phyloP scores from a whole-genome alignment of 768 basidiomycete species.

The Kwoniella mangroviensis region DNA sequence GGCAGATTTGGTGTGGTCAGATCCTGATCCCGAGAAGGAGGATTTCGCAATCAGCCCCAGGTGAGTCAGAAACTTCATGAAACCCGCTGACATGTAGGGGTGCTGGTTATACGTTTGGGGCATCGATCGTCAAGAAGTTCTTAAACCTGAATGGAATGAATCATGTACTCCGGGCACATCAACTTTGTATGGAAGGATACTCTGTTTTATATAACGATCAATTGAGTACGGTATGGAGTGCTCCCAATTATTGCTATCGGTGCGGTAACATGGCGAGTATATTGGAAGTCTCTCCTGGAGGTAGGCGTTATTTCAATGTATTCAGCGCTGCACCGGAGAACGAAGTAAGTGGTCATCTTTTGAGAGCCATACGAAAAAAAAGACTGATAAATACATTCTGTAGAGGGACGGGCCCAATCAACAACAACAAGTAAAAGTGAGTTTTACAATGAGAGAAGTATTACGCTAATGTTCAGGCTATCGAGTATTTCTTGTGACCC shows the following conservation, averaged over 20 bases:
- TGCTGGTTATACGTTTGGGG: slow-evolving; percentile 98
- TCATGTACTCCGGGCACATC: slow-evolving; percentile 96
- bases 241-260: slow-evolving; percentile 97
- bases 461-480: slow-evolving; percentile 40
- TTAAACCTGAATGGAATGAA: slow-evolving; percentile 94
- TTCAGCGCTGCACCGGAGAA: slow-evolving; percentile 99
- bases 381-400: not conserved
- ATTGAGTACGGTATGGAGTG: slow-evolving; percentile 96
- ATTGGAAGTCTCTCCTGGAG: slow-evolving; percentile 89
- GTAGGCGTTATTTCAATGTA: slow-evolving; percentile 88
- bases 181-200: slow-evolving; percentile 99
- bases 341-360: slow-evolving; percentile 60
- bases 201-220: slow-evolving; percentile 95
- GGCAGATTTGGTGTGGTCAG: slow-evolving; percentile 99
- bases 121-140: slow-evolving; percentile 97
- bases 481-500: slow-evolving; percentile 51
- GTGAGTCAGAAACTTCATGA: slow-evolving; percentile 61
- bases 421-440: slow-evolving; percentile 51
- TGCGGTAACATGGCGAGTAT: slow-evolving; percentile 98
- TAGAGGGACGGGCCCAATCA: slow-evolving; percentile 56
- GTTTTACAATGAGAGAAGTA: slow-evolving; percentile 1
- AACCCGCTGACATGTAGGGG: slow-evolving; percentile 64
- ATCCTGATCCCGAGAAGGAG: slow-evolving; percentile 98
- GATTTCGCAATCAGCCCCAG: slow-evolving; percentile 98
- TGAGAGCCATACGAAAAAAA: not conserved